These are phyloP conservation scores for Penicillium robsamsonii DNA, from an alignment of 495 filamentous ascomycete species.

Conservation along the genomic window DNA sequence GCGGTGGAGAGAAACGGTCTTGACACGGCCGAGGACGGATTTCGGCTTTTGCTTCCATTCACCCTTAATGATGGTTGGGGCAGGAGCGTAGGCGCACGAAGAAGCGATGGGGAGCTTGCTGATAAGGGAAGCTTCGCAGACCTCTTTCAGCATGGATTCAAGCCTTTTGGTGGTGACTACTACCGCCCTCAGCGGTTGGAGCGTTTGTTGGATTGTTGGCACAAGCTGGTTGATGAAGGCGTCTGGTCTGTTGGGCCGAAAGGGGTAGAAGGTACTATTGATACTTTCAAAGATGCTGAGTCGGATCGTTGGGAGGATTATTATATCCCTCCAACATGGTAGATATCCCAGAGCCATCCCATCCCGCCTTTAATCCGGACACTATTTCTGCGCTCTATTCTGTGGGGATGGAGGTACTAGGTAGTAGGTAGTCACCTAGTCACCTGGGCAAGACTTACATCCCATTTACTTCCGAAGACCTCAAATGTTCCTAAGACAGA, in stretches of 20 bases:
- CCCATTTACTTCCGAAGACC: too few species aligned
- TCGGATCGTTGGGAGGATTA: constrained; percentile 17
- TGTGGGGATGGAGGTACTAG: too few species aligned
- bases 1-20: constrained; percentile 10
- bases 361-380: constrained; percentile 2
- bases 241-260: constrained; percentile 20
- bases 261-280: constrained; percentile 19
- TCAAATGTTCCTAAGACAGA: too few species aligned
- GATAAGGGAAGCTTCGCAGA: constrained; percentile 14
- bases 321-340: constrained; percentile 17
- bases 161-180: constrained; percentile 22
- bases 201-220: constrained; percentile 21
- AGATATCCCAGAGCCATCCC: constrained; percentile 11
- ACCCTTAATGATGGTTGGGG: constrained; percentile 15
- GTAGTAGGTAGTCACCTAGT: too few species aligned
- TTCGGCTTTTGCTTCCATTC: constrained; percentile 21
- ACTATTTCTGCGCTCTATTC: too few species aligned
- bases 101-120: constrained; percentile 17
- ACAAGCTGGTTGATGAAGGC: constrained; percentile 17
- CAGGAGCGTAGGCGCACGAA: constrained; percentile 15
- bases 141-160: constrained; percentile 20
- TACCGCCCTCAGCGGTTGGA: constrained; percentile 16
- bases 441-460: too few species aligned
- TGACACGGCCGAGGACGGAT: constrained; percentile 22
- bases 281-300: constrained; percentile 21